phyloP scores from a whole-genome alignment of 2,329 filamentous ascomycete species.

The Talaromyces sp. region DNA sequence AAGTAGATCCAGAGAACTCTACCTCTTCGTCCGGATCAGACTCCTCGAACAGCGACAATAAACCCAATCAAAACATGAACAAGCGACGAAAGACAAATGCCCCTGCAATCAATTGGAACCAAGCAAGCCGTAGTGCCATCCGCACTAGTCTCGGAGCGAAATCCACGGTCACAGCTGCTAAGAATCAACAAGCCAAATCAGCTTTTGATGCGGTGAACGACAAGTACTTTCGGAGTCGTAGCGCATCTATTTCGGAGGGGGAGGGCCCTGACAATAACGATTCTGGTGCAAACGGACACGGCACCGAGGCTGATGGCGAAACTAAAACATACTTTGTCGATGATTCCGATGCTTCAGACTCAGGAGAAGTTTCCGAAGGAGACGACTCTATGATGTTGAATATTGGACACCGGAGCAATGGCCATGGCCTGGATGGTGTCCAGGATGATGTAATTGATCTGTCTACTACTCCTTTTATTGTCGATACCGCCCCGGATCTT shows the following conservation, averaged over 20 bases:
- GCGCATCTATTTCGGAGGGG: constrained; percentile 24
- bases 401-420: constrained; percentile 25
- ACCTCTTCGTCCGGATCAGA: constrained; percentile 30
- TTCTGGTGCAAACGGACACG: background rate
- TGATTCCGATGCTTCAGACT: constrained; percentile 25
- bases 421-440: background rate
- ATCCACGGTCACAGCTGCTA: constrained; percentile 18
- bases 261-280: constrained; percentile 12
- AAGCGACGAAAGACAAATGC: constrained; percentile 18
- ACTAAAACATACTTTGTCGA: constrained; percentile 20
- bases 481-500: constrained; percentile 24
- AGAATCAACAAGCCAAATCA: constrained; percentile 15
- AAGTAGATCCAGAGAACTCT: constrained; percentile 27
- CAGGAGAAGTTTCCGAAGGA: constrained; percentile 28
- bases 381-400: constrained; percentile 43
- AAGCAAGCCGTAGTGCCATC: constrained; percentile 37
- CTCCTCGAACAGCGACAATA: constrained; percentile 16
- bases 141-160: constrained; percentile 39
- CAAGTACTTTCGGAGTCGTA: constrained; percentile 35
- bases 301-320: background rate
- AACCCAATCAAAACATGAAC: constrained; percentile 16
- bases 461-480: constrained; percentile 10
- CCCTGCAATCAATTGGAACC: constrained; percentile 42
- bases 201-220: constrained; percentile 34
- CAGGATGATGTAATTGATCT: background rate